phyloP scores from a whole-genome alignment of 2,329 filamentous ascomycete species.

The Cercospora sp. region DNA sequence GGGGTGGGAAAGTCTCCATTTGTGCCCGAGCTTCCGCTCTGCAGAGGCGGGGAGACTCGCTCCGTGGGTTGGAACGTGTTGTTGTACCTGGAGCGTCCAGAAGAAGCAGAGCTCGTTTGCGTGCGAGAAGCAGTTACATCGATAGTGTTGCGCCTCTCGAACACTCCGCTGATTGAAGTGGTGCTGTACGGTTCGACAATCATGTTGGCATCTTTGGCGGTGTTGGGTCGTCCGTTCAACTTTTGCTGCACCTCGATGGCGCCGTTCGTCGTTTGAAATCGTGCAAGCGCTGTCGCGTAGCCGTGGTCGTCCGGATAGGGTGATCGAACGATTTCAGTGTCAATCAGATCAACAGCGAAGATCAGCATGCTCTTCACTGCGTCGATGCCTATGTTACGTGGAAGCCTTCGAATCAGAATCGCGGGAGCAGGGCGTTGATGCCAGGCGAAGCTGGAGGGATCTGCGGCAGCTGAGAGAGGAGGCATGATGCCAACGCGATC shows the following conservation, averaged over 20 bases:
- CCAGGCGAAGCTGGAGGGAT: conserved; percentile 24
- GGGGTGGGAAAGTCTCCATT: conserved; percentile 62
- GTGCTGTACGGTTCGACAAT: conserved; percentile 56
- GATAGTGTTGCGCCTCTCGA: conserved; percentile 53
- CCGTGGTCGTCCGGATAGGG: conserved; percentile 58
- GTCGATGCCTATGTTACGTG: conserved; percentile 59
- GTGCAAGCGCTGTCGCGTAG: conserved; percentile 59
- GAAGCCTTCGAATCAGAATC: conserved; percentile 62
- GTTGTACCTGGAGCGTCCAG: conserved; percentile 57
- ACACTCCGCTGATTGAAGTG: conserved; percentile 21
- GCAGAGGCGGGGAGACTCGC: conserved; percentile 58
- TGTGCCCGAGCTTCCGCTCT: conserved; percentile 50
- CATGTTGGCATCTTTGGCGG: conserved; percentile 60
- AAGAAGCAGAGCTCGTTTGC: conserved; percentile 48
- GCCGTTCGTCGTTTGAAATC: conserved; percentile 57
- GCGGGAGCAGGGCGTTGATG: conserved; percentile 32
- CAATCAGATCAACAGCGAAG: conserved; percentile 64
- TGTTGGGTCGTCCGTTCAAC: conserved; percentile 63
- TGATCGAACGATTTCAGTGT: conserved; percentile 57
- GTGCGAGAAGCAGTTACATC: conserved; percentile 50
- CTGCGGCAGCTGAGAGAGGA: conserved; percentile 29
- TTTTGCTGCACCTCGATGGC: conserved; percentile 61
- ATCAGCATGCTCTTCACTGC: conserved; percentile 63
- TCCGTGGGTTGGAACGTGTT: conserved; percentile 63
- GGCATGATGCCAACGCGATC: conserved; percentile 41